Evolutionary conservation across 768 basidiomycete genomes (phyloP), one percentile per base, ranked within the genome.

Genomic region (Trametes cingulata): DNA sequence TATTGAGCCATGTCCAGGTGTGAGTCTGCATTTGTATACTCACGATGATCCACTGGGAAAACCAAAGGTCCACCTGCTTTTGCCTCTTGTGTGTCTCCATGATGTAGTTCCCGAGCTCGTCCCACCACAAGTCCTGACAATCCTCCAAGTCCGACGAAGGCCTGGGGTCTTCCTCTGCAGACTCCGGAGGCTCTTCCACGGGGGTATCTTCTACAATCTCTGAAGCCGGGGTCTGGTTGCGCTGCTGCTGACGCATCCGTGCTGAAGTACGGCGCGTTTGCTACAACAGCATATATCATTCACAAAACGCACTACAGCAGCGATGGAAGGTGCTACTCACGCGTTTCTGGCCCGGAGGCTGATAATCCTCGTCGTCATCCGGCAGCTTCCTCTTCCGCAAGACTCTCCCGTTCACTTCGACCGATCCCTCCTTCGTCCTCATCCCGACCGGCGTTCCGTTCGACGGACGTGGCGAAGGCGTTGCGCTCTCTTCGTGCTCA

Each of bases 101-200:
- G 52, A 84, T 78, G 67, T 93, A 93, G 57, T 84, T 83, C 52
- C 80, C 77, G 15, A 93, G 78, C 68, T 90, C 90, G 24, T 76
- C 79, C 43, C 77, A 74, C 92, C 92, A 93, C 15, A 93, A 69
- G 60, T 92, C 91, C 65, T 82, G 81, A 63, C 86, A 91, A 60
- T 92, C 91, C 27, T 91, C 90, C 62, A 93, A 76, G 77, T 93
- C 91, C 20, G 91, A 92, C 17, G 90, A 90, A 13, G 82, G 75
- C 39, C 75, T 75, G 47, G 66, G 73, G 29, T 79, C 80, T 33
- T 84, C 82, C 56, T 68, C 75, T 53, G 63, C 75, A 55, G 64
- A 72, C 67, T 68, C 70, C 56, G 64, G 67, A 42, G 68, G 57
- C 42, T 72, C 72, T 24, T 76, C 72, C 39, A 58, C 71, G 67